Percentiles rank a stretch among this genome's conserved stretches.
These are phyloP conservation scores for Suillus fuscotomentosus DNA, from an alignment of 768 basidiomycete species.

Conservation along the genomic window DNA sequence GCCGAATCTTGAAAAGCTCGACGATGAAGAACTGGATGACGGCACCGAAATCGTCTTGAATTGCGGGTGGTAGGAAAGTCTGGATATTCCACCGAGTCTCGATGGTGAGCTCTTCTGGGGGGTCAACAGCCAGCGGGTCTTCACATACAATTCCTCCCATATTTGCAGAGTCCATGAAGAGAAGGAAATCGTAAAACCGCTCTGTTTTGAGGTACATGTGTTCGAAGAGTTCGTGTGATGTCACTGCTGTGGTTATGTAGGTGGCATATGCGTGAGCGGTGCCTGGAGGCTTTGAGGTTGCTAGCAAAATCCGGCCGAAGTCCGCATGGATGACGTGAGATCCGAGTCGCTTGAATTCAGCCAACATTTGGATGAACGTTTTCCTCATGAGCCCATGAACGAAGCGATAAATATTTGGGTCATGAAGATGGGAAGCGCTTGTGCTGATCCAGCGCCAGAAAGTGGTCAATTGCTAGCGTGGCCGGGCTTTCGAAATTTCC, in stretches of 20 bases:
- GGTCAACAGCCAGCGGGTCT: slow-evolving; percentile 67
- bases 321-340: slow-evolving; percentile 93
- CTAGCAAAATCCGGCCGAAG: slow-evolving; percentile 84
- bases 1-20: slow-evolving; percentile 76
- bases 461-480: slow-evolving; percentile 80
- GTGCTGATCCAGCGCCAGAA: slow-evolving; percentile 99
- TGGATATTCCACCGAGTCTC: slow-evolving; percentile 94
- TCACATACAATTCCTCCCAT: slow-evolving; percentile 87
- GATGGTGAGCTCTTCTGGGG: slow-evolving; percentile 65
- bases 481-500: slow-evolving; percentile 65
- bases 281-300: slow-evolving; percentile 94
- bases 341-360: slow-evolving; percentile 94
- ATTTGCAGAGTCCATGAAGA: slow-evolving; percentile 97
- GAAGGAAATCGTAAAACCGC: slow-evolving; percentile 88
- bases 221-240: slow-evolving; percentile 92
- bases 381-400: slow-evolving; percentile 96
- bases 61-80: slow-evolving; percentile 79
- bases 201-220: slow-evolving; percentile 85
- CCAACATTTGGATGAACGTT: slow-evolving; percentile 93
- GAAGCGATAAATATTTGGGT: slow-evolving; percentile 90
- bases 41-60: slow-evolving; percentile 74
- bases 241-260: slow-evolving; percentile 92
- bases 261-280: slow-evolving; percentile 95
- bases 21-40: slow-evolving; percentile 82
- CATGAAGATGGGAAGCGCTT: slow-evolving; percentile 81